Evolutionary conservation across 805 yeast genomes (phyloP).

Genomic region (Nakazawaea anatomiae): DNA sequence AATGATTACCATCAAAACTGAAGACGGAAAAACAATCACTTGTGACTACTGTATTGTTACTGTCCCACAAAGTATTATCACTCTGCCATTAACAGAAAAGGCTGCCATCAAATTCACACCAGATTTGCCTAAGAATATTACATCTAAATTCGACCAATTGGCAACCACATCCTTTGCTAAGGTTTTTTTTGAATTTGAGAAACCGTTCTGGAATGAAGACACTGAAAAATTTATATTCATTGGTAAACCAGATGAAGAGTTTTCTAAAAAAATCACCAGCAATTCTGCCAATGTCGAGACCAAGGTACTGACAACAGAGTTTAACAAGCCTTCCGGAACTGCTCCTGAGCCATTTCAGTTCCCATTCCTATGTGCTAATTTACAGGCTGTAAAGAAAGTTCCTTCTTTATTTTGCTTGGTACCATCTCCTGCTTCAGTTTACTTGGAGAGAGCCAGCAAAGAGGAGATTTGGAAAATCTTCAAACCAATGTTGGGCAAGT

Average conservation of each 20-base stretch:
- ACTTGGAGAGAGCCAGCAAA: constrained; percentile 33
- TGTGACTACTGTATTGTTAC: constrained; percentile 41
- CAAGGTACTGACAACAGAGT: constrained; percentile 11
- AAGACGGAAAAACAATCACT: constrained; percentile 13
- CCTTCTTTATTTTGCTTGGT: constrained; percentile 39
- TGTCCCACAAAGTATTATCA: constrained; percentile 44
- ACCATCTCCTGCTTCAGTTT: constrained; percentile 45
- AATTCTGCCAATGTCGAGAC: background rate
- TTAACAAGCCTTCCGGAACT: constrained; percentile 11
- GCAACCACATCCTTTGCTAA: constrained; percentile 40
- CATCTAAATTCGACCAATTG: constrained; percentile 21
- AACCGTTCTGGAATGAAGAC: constrained; percentile 37
- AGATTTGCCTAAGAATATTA: constrained; percentile 28
- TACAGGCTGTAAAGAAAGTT: constrained; percentile 21
- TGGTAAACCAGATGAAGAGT: constrained; percentile 22
- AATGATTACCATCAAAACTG: constrained; percentile 14
- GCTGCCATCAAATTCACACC: constrained; percentile 31
- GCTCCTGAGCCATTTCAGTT: constrained; percentile 21
- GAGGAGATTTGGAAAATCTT: constrained; percentile 38
- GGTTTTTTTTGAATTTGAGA: constrained; percentile 39
- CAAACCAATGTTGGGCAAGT: constrained; percentile 32
- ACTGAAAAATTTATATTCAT: constrained; percentile 25
- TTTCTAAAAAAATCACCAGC: constrained; percentile 13
- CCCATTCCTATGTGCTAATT: constrained; percentile 24
- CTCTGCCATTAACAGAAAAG: constrained; percentile 21